Evolutionary conservation across 345 rosid genomes (phyloP).

Genomic region (Populus nigra): DNA sequence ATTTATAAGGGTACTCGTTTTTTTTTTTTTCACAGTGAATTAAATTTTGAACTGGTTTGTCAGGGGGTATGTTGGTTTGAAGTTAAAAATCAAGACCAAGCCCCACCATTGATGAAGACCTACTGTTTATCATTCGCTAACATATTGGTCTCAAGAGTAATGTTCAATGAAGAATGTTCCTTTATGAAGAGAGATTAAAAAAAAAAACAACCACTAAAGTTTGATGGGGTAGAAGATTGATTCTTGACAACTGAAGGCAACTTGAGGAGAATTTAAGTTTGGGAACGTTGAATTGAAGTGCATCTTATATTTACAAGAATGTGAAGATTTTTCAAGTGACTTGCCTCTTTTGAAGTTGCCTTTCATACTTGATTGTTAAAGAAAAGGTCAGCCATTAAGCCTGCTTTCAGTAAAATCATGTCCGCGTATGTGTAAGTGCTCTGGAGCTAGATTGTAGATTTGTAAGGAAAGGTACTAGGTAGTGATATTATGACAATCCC

Average conservation of each 20-base stretch:
- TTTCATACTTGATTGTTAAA: conserved; percentile 59
- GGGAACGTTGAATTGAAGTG: conserved; percentile 61
- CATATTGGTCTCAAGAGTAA: conserved; percentile 50
- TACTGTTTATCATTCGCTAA: conserved; percentile 55
- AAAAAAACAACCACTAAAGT: conserved; percentile 62
- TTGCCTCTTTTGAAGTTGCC: conserved; percentile 76
- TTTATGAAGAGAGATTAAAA: conserved; percentile 53
- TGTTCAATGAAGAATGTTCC: conserved; percentile 51
- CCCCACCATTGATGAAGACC: conserved; percentile 83
- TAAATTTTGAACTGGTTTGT: conserved; percentile 75
- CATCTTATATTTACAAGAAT: conserved; percentile 63
- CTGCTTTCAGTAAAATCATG: conserved; percentile 40
- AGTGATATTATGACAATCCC: conserved; percentile 28
- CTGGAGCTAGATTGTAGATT: conserved; percentile 38
- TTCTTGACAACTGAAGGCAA: conserved; percentile 50
- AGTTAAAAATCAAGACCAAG: conserved; percentile 87
- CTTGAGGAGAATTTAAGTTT: conserved; percentile 47
- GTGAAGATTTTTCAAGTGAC: conserved; percentile 65
- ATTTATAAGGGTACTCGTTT: conserved; percentile 27
- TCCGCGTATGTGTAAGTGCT: conserved; percentile 43
- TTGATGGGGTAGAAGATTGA: conserved; percentile 59
- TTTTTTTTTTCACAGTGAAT: conserved; percentile 41
- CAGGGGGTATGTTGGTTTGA: conserved; percentile 98
- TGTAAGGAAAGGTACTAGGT: conserved; percentile 35
- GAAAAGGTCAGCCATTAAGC: conserved; percentile 64